phyloP scores from a whole-genome alignment of 768 basidiomycete genomes.

The Arthromyces matolae region DNA sequence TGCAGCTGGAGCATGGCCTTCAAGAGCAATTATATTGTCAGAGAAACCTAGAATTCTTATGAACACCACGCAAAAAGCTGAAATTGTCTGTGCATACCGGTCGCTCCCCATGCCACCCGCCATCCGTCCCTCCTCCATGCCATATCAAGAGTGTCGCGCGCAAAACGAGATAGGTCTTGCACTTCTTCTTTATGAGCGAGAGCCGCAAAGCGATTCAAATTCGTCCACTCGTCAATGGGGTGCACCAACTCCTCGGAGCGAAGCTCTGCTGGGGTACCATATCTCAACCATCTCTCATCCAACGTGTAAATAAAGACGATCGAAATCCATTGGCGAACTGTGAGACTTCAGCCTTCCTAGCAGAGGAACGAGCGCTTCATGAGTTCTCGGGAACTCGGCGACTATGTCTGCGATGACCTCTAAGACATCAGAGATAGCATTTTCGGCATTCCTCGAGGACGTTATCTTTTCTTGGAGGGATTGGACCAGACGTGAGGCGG shows the following conservation, averaged over 20 bases:
- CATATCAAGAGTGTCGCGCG: not conserved
- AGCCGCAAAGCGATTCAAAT: not conserved
- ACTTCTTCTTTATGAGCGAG: not conserved
- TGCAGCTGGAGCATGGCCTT: not conserved
- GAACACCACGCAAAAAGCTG: not conserved
- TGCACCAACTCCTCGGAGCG: not conserved
- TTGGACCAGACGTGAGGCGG: not conserved
- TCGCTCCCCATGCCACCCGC: not conserved
- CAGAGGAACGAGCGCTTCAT: not conserved
- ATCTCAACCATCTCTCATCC: conserved; percentile 3
- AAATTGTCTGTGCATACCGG: not conserved
- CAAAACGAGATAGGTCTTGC: not conserved
- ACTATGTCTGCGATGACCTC: not conserved
- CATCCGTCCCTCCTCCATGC: not conserved
- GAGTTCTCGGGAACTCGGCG: not conserved
- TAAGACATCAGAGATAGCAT: not conserved
- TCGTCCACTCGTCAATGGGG: not conserved
- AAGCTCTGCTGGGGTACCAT: not conserved
- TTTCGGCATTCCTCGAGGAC: too few relatives aligned
- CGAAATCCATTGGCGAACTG: not conserved
- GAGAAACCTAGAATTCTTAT: not conserved
- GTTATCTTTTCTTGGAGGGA: too few relatives aligned
- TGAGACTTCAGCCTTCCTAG: not conserved
- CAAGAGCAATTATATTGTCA: not conserved
- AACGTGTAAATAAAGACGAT: not conserved